Conservation (phyloP, 441 rosid species). For the Biscutella auriculata region DNA sequence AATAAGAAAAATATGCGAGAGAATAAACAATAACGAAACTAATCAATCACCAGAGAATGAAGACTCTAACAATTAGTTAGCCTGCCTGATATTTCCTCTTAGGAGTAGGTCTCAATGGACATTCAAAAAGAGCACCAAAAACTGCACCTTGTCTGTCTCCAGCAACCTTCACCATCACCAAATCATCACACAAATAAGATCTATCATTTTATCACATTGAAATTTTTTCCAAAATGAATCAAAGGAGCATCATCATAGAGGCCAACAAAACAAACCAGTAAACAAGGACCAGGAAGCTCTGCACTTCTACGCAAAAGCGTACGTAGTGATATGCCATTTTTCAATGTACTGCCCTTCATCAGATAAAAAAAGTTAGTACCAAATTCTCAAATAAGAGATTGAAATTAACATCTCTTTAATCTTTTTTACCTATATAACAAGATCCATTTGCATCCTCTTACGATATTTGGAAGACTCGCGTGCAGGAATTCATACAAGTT, state of each 20-base stretch:
- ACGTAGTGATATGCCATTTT: slow-evolving; percentile 91
- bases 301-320: slow-evolving; percentile 80
- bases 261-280: slow-evolving; percentile 42
- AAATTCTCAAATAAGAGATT: slow-evolving; percentile 8
- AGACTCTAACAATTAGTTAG: not conserved
- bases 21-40: not conserved
- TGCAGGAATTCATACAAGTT: slow-evolving; percentile 61
- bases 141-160: slow-evolving; percentile 85
- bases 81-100: slow-evolving; percentile 88
- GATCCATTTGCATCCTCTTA: slow-evolving; percentile 78
- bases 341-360: slow-evolving; percentile 97
- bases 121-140: slow-evolving; percentile 73
- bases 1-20: slow-evolving; percentile 14
- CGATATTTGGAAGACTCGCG: slow-evolving; percentile 74
- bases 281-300: slow-evolving; percentile 70
- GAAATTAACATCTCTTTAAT: no score
- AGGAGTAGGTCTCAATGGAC: slow-evolving; percentile 74
- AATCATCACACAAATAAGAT: slow-evolving; percentile 21
- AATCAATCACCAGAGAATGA: not conserved
- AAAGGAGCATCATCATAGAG: not conserved
- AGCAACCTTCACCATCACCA: slow-evolving; percentile 36
- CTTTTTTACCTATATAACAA: slow-evolving; percentile 67
- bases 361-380: slow-evolving; percentile 24
- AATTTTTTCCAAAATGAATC: not conserved
- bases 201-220: not conserved